These are phyloP conservation scores for Cadophora gregata DNA, from an alignment of 2,329 filamentous ascomycete species.

Conservation along the genomic window DNA sequence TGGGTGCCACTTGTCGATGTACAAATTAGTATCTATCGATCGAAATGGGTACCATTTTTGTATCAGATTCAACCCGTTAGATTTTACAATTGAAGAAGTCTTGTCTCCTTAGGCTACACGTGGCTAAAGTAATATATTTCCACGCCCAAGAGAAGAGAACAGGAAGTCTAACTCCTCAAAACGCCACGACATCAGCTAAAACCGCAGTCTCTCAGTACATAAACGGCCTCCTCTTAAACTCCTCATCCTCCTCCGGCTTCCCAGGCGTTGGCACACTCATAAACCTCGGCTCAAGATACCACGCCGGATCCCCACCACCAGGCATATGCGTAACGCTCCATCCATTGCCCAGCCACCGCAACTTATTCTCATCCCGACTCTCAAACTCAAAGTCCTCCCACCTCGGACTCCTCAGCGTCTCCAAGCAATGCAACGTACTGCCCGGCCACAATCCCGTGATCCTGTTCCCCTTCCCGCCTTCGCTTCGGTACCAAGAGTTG, in stretches of 20 bases:
- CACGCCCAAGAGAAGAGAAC: not conserved
- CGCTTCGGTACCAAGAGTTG: conserved; percentile 38
- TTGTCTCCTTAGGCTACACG: no score
- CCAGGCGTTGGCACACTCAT: conserved; percentile 47
- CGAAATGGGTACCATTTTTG: no score
- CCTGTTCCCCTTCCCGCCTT: conserved; percentile 48
- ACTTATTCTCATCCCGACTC: conserved; percentile 47
- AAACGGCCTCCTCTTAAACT: conserved; percentile 47
- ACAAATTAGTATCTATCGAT: no score
- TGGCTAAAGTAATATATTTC: not conserved
- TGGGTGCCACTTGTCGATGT: no score
- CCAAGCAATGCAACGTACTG: conserved; percentile 49
- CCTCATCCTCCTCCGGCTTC: conserved; percentile 47
- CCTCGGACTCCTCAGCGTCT: conserved; percentile 55
- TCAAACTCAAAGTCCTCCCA: conserved; percentile 58
- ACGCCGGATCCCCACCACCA: conserved; percentile 48
- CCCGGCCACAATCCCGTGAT: conserved; percentile 51
- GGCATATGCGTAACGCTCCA: conserved; percentile 50
- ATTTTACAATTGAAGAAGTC: no score
- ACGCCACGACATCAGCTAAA: not conserved
- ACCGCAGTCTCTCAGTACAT: conserved; percentile 41
- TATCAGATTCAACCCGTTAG: no score
- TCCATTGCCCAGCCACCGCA: conserved; percentile 52
- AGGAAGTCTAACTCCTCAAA: not conserved
- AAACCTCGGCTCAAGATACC: conserved; percentile 49